A percentile compares a stretch with the other conserved stretches of the same genome.
These are phyloP conservation scores for Calonectria multiphialidica DNA, from an alignment of 2,329 filamentous ascomycete species.

Conservation along the genomic window DNA sequence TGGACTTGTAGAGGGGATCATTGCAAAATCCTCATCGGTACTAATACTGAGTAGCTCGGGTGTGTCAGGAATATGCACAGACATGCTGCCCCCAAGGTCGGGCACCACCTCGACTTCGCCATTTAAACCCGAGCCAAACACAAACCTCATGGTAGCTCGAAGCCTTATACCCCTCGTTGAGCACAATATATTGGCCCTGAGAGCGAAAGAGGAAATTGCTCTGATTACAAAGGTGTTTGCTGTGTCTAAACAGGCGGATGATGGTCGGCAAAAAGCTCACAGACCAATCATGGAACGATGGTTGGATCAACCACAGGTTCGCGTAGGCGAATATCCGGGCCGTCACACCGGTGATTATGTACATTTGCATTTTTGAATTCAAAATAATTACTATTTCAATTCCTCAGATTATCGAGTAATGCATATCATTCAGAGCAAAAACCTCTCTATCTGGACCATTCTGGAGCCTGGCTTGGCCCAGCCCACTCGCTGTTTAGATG, in stretches of 20 bases:
- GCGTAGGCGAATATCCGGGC: neutral
- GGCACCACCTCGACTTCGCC: neutral
- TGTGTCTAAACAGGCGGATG: neutral
- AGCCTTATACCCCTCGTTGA: constrained; percentile 23
- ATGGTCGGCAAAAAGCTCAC: neutral
- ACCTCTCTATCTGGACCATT: neutral
- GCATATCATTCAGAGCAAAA: too few species aligned
- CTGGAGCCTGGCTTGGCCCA: neutral
- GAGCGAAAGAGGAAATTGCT: neutral
- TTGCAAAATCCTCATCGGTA: neutral
- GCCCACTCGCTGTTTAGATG: neutral
- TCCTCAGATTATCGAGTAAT: too few species aligned
- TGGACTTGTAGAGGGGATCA: neutral
- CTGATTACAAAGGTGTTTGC: constrained; percentile 18
- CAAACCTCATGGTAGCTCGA: constrained; percentile 25
- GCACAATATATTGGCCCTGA: neutral
- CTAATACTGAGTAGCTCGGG: neutral
- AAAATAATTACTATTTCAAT: too few species aligned
- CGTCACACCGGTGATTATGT: neutral
- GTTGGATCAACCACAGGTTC: constrained; percentile 7
- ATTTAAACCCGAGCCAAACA: constrained; percentile 30
- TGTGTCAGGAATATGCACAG: neutral
- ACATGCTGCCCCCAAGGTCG: neutral
- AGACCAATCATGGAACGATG: neutral
- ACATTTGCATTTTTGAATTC: neutral